Evolutionary conservation across 2,329 filamentous ascomycete species (phyloP).

Genomic region (Trichoderma simmonsii): DNA sequence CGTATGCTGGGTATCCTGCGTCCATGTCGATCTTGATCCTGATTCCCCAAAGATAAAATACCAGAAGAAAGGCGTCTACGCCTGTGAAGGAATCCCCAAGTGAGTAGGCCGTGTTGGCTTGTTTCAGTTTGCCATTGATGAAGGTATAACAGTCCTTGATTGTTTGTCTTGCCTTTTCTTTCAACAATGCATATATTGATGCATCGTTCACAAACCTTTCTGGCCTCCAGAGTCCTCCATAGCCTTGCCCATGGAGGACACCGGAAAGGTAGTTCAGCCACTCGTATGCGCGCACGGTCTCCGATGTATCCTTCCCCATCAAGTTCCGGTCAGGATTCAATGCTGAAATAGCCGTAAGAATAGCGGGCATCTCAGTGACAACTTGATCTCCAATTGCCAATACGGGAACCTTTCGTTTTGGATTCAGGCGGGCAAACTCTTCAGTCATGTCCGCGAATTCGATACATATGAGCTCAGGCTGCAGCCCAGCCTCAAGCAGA

Average conservation of each 20-base stretch:
- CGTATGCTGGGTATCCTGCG: not conserved
- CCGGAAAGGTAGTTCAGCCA: slow-evolving; percentile 10
- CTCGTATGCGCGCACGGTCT: not conserved
- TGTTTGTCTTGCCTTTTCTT: not conserved
- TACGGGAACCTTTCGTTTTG: slow-evolving; percentile 1
- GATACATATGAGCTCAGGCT: not conserved
- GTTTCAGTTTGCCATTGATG: not conserved
- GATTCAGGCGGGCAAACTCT: not conserved
- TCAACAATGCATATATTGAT: not conserved
- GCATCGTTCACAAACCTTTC: not conserved
- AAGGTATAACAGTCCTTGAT: not conserved
- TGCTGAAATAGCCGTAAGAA: slow-evolving; percentile 2
- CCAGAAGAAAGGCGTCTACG: not conserved
- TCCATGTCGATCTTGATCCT: slow-evolving; percentile 1
- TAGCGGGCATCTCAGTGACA: slow-evolving; percentile 5
- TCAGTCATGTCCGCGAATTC: not conserved
- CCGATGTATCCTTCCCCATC: not conserved
- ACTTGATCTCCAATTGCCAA: not conserved
- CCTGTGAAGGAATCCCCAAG: not conserved
- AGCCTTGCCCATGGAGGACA: not conserved
- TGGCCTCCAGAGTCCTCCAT: not conserved
- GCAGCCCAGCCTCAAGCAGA: not conserved
- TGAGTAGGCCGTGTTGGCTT: not conserved
- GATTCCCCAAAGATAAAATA: not conserved
- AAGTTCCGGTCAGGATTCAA: not conserved